Conservation (phyloP, 192 early-diverging fungal species). For the Rhizophlyctis rosea region DNA sequence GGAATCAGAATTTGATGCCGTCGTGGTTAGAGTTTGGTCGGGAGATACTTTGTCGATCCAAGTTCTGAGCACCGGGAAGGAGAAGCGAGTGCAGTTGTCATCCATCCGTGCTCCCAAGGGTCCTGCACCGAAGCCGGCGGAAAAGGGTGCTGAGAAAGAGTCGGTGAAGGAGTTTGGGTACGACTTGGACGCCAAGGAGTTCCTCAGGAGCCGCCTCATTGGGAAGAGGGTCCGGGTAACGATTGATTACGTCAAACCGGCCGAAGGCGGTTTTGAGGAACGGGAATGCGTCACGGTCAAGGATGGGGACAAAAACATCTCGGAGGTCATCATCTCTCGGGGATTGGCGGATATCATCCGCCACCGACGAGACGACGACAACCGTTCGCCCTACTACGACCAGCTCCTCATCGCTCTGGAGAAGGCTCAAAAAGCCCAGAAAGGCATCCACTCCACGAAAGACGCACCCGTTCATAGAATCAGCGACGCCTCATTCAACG, state of each 20-base stretch:
- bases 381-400: conserved; percentile 84
- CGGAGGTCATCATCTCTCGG: conserved; percentile 44
- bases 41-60: conserved; percentile 59
- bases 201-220: conserved; percentile 81
- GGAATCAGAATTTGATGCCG: conserved; percentile 54
- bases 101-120: conserved; percentile 66
- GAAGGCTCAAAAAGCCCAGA: conserved; percentile 64
- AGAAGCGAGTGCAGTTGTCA: conserved; percentile 58
- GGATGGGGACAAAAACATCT: conserved; percentile 53
- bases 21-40: conserved; percentile 57
- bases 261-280: conserved; percentile 77
- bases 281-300: conserved; percentile 85
- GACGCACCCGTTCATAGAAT: conserved; percentile 70
- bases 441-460: conserved; percentile 86
- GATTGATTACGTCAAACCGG: conserved; percentile 89
- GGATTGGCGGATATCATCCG: conserved; percentile 76
- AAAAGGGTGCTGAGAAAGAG: conserved; percentile 52
- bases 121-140: conserved; percentile 12
- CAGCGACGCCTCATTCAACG: conserved; percentile 80
- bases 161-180: conserved; percentile 76
- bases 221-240: conserved; percentile 74
- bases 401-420: conserved; percentile 78
- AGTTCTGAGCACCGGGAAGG: conserved; percentile 34
- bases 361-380: conserved; percentile 81
- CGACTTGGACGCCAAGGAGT: conserved; percentile 84